Conservation (phyloP, 2,329 filamentous ascomycete species). For the Dothidotthia symphoricarpi region DNA sequence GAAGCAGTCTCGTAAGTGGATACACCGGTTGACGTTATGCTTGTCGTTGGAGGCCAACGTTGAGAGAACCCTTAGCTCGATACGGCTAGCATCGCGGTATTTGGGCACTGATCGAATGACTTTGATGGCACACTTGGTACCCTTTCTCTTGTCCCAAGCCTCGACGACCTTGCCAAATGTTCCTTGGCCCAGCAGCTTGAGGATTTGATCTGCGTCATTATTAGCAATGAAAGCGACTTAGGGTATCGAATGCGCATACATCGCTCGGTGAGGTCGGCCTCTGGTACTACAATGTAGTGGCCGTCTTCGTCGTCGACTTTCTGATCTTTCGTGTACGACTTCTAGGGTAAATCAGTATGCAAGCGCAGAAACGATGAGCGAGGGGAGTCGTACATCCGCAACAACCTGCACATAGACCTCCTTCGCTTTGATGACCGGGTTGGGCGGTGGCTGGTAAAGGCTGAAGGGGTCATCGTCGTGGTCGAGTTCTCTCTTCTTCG, state of each 20-base stretch:
- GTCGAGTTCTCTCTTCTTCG: slow-evolving; percentile 66
- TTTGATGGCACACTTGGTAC: slow-evolving; percentile 87
- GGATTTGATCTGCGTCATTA: slow-evolving; percentile 69
- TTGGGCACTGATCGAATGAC: slow-evolving; percentile 98
- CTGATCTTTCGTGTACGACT: slow-evolving; percentile 52
- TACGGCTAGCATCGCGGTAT: slow-evolving; percentile 92
- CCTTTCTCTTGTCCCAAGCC: slow-evolving; percentile 74
- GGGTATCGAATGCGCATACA: slow-evolving; percentile 59
- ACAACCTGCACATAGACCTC: slow-evolving; percentile 59
- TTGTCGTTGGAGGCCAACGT: slow-evolving; percentile 90
- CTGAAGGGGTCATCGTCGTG: slow-evolving; percentile 66
- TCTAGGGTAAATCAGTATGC: slow-evolving; percentile 40
- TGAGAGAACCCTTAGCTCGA: slow-evolving; percentile 88
- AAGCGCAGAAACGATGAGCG: neutral
- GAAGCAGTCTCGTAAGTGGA: slow-evolving; percentile 94
- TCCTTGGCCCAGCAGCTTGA: slow-evolving; percentile 87
- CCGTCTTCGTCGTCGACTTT: slow-evolving; percentile 96
- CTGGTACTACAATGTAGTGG: slow-evolving; percentile 90
- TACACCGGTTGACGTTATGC: slow-evolving; percentile 91
- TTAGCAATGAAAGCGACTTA: slow-evolving; percentile 11
- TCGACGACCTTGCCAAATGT: slow-evolving; percentile 98
- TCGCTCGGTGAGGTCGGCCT: slow-evolving; percentile 80
- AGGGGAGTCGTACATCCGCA: slow-evolving; percentile 52
- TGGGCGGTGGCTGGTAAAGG: slow-evolving; percentile 81
- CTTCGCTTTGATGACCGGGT: slow-evolving; percentile 85